Evolutionary conservation across 2,329 filamentous ascomycete genomes (phyloP).

Genomic region (Diatrype stigma): DNA sequence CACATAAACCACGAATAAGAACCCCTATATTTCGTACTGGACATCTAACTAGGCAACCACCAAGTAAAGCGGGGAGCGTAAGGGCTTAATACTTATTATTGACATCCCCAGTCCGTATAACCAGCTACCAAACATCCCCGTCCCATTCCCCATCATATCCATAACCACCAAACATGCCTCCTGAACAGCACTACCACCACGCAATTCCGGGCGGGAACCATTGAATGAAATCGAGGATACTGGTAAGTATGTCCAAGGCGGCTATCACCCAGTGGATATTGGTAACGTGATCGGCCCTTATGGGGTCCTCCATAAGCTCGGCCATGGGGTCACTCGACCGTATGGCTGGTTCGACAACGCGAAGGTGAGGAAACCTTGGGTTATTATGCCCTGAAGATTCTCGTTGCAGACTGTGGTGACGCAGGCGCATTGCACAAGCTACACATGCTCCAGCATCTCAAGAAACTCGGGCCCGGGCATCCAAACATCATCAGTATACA

Average conservation of each 20-base stretch:
- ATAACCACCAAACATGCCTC: too few relatives aligned
- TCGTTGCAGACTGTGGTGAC: not conserved
- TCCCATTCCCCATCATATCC: too few relatives aligned
- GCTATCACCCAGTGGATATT: slow-evolving; percentile 1
- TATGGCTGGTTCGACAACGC: not conserved
- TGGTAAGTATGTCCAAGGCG: not conserved
- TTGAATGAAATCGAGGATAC: not conserved
- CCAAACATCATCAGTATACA: not conserved
- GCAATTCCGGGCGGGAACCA: too few relatives aligned
- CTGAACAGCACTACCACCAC: too few relatives aligned
- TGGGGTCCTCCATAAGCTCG: not conserved
- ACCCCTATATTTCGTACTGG: too few relatives aligned
- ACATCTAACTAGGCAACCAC: too few relatives aligned
- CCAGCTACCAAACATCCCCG: too few relatives aligned
- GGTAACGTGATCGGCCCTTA: not conserved
- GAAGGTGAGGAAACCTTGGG: too few relatives aligned
- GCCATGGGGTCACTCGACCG: not conserved
- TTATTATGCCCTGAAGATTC: slow-evolving; percentile 1
- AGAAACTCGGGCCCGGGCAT: not conserved
- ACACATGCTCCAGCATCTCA: not conserved
- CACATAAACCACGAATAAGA: too few relatives aligned
- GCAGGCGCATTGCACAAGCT: not conserved
- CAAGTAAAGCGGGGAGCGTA: too few relatives aligned
- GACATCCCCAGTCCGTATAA: too few relatives aligned
- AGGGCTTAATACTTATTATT: too few relatives aligned